Conservation (phyloP, 2,329 filamentous ascomycete species). For the Plenodomus lindquistii region DNA sequence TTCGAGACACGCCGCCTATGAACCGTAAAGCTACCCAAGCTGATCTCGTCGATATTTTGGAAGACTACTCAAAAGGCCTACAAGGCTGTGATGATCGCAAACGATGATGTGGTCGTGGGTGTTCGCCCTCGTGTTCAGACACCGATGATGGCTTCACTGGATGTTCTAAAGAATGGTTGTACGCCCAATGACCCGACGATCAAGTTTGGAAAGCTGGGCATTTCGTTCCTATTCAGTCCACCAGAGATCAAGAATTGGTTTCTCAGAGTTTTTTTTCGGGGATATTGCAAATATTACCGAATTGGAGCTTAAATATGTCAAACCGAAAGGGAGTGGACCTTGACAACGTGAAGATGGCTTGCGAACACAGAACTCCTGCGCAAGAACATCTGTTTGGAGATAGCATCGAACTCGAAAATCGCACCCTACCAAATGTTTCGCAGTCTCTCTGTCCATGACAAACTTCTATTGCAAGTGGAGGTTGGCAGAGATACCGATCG, state of each 20-base stretch:
- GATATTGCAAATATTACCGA: slow-evolving; percentile 2
- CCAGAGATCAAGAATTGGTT: no score
- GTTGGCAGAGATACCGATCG: no score
- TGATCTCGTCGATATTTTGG: background rate
- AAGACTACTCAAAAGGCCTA: background rate
- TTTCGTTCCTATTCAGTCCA: no score
- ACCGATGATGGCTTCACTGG: no score
- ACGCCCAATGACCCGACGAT: no score
- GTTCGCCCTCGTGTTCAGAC: no score
- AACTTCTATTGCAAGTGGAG: no score
- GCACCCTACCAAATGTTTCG: background rate
- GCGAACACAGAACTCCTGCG: background rate
- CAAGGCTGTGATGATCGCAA: background rate
- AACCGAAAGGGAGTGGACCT: background rate
- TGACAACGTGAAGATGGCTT: background rate
- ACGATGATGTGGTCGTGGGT: background rate
- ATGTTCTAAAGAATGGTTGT: no score
- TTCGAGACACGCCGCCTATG: background rate
- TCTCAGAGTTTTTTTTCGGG: no score
- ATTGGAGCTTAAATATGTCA: slow-evolving; percentile 11
- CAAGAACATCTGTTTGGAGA: no score
- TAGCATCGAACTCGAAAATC: no score
- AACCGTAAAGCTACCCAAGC: background rate
- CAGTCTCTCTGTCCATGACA: background rate
- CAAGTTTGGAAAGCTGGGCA: no score